These are phyloP conservation scores for Eucalyptus cloeziana DNA, from an alignment of 345 rosid species.

Conservation along the genomic window DNA sequence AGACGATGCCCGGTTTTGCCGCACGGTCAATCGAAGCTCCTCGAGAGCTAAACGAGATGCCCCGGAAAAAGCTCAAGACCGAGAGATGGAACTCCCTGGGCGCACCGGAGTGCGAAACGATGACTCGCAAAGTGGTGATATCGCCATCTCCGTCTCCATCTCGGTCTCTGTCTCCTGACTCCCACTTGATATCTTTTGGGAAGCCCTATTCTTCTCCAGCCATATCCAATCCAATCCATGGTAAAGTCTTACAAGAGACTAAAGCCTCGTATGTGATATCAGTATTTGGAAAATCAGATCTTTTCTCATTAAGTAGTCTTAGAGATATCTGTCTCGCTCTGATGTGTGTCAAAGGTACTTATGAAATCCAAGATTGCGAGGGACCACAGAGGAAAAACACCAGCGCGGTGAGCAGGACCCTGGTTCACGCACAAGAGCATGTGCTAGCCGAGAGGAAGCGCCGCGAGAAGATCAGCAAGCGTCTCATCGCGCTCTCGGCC, in stretches of 20 bases:
- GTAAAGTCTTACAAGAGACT: not conserved
- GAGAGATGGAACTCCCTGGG: not conserved
- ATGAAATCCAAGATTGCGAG: not conserved
- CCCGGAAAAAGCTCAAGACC: not conserved
- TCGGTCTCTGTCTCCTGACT: constrained; percentile 13
- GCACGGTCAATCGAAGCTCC: not conserved
- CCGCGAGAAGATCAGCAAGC: constrained; percentile 60
- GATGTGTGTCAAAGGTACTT: not conserved
- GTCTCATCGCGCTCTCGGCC: constrained; percentile 53
- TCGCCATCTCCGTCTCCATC: not conserved
- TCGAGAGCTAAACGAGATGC: not conserved
- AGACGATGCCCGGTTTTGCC: not conserved
- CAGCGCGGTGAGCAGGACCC: constrained; percentile 7
- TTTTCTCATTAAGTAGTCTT: not conserved
- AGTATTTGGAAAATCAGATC: not conserved
- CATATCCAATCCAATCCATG: not conserved
- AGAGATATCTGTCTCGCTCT: not conserved
- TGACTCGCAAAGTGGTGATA: not conserved
- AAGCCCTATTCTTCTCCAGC: constrained; percentile 8
- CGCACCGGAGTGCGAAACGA: not conserved
- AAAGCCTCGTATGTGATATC: not conserved
- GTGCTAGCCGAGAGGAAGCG: constrained; percentile 73
- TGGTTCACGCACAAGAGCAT: constrained; percentile 55
- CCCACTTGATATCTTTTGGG: constrained; percentile 32
- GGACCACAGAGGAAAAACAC: not conserved